phyloP scores from a whole-genome alignment of 768 basidiomycete genomes.

The Terana coerulea region DNA sequence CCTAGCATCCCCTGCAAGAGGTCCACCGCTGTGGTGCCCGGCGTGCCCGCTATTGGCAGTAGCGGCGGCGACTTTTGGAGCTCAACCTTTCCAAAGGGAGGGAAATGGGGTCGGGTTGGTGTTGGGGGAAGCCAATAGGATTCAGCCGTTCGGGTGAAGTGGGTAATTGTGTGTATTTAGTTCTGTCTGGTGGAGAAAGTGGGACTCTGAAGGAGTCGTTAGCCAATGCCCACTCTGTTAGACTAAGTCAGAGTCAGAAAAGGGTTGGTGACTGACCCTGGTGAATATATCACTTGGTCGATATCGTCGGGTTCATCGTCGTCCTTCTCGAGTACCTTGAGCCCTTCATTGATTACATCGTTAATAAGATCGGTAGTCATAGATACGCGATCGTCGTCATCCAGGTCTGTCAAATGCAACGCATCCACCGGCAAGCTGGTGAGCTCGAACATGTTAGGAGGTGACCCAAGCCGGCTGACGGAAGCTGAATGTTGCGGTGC shows the following conservation, averaged over 20 bases:
- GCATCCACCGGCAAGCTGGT: background rate
- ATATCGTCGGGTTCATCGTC: conserved; percentile 50
- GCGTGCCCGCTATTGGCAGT: background rate
- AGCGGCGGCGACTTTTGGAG: conserved; percentile 1
- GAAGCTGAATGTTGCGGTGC: background rate
- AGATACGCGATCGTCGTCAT: conserved; percentile 64
- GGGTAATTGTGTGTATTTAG: too few relatives aligned
- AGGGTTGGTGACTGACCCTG: conserved; percentile 38
- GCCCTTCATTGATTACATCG: conserved; percentile 55
- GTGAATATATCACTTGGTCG: conserved; percentile 74
- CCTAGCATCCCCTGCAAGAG: conserved; percentile 54
- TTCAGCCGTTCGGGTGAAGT: conserved; percentile 2
- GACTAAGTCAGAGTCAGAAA: background rate
- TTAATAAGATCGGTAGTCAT: conserved; percentile 74
- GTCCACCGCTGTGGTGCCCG: conserved; percentile 60
- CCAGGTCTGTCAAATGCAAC: conserved; percentile 18
- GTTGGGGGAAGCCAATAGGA: conserved; percentile 7
- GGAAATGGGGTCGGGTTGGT: conserved; percentile 6
- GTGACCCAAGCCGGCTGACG: background rate
- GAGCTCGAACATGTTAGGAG: background rate
- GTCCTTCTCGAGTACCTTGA: conserved; percentile 37
- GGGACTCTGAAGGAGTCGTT: background rate
- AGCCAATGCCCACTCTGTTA: background rate
- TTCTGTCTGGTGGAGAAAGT: conserved; percentile 19
- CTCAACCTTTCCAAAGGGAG: background rate